phyloP scores from a whole-genome alignment of 192 early-diverging fungal genomes.

The Gigaspora rosea region DNA sequence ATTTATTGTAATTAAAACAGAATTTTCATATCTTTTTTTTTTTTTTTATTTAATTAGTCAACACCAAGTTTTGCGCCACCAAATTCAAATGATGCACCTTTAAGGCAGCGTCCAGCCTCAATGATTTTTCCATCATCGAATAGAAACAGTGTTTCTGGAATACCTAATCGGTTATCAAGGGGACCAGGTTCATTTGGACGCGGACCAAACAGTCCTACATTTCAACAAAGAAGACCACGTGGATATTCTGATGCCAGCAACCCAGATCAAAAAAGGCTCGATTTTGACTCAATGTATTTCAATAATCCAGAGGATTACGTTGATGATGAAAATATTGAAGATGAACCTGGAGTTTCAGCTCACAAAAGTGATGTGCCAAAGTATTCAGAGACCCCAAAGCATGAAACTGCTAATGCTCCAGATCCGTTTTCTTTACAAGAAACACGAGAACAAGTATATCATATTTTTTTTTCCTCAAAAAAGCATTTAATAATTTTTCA shows the following conservation, averaged over 20 bases:
- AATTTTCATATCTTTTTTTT: background rate
- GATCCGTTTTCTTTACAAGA: slow-evolving; percentile 34
- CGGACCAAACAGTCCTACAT: slow-evolving; percentile 24
- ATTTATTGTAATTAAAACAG: background rate
- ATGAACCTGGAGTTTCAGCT: background rate
- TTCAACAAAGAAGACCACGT: slow-evolving; percentile 4
- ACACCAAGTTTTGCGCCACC: slow-evolving; percentile 37
- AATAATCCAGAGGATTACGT: background rate
- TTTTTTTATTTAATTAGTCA: background rate
- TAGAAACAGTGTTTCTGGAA: slow-evolving; percentile 17
- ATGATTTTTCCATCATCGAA: background rate
- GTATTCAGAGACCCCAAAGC: background rate
- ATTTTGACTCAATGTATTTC: background rate
- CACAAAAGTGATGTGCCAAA: background rate
- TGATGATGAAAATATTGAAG: slow-evolving; percentile 1
- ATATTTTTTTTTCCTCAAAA: background rate
- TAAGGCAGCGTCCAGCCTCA: background rate
- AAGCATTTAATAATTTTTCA: background rate
- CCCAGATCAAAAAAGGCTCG: slow-evolving; percentile 13
- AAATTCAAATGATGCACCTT: slow-evolving; percentile 29
- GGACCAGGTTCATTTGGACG: slow-evolving; percentile 6
- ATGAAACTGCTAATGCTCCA: slow-evolving; percentile 22
- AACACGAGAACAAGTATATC: slow-evolving; percentile 26
- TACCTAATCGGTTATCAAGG: background rate
- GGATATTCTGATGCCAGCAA: background rate